Base-by-base conservation (phyloP, 441 rosid genomes). In the Gossypium schwendimanii region DNA sequence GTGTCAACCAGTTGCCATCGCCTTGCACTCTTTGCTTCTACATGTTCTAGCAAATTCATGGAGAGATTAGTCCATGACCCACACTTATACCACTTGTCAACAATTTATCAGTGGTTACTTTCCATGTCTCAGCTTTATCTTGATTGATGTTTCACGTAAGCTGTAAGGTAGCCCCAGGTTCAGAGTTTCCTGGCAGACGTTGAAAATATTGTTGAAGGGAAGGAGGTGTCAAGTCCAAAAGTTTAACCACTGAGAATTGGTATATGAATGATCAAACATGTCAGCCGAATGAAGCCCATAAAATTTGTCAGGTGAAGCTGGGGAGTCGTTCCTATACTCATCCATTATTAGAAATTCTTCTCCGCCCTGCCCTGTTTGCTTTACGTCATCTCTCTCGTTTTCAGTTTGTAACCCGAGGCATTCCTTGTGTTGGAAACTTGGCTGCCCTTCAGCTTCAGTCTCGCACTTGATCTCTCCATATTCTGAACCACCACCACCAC, bases 161-260 rank as follows among this genome's bases (percentile, higher is more conserved):
- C 6, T 4, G 33, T 31, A 31, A 5, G 8, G 39, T 5, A 33
- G 39, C 23, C 26, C 21, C 44, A 23, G 8, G 26, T 28, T 6
- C 26, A 4, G 0, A 15, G 1, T 24, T 45, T 6, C 20, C 9
- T 60, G 60, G 24, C 21, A 50, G 55, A 50, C 55, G 2, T 50
- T 17, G 55, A 50, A 50, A 50, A 33, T 6, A 6, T 33, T 33
- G 8, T 33, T 33, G 8, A 33, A 33, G 39, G 8, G 39, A 33
- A 33, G 39, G 0, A 1, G 7, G 39, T 60, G 53, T 45, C 76
- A 84, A 69, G 76, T 69, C 86, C 88, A 83, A 78, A 84, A 85
- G 44, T 82, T 86, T 66, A 82, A 82, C 87, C 92, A 86, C 26
- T 73, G 76, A 10, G 84, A 70, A 24, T 70, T 80, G 79, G 74